Evolutionary conservation across 2,329 filamentous ascomycete genomes (phyloP), one percentile per base, ranked within the genome.

Genomic region (Colletotrichum siamense): DNA sequence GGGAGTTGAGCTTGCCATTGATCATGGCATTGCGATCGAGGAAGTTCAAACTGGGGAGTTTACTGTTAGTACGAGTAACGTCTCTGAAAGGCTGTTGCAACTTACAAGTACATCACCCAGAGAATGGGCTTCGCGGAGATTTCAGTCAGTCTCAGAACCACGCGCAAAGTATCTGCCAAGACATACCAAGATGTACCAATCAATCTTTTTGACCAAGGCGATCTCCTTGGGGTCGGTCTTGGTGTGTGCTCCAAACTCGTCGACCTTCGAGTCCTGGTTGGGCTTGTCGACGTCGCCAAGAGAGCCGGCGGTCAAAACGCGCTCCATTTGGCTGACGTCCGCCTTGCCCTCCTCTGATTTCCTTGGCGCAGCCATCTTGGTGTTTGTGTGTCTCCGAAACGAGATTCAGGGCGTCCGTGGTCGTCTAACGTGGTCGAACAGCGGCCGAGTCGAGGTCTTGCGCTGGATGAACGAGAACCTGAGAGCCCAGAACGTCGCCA

Each of bases 221-320:
- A 84, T 85, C 71, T 85, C 83, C 36, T 78, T 83, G 3, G 84
- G 84, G 65, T 86, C 84, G 5, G 84, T 85, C 79, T 86, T 86
- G 71, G 82, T 82, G 69, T 82, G 81, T 8, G 85, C 84, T 22
- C 85, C 85, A 18, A 84, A 85, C 79, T 86, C 84, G 74, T 86
- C 85, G 18, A 79, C 71, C 36, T 79, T 79, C 15, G 22, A 69
- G 55, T 16, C 44, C 30, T 57, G 66, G 65, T n/a, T 70, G 65
- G 72, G 62, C 75, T 77, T 77, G 63, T 75, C 65, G 24, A 13
- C n/a, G 28, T 73, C 77, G 77, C 77, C 77, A 77, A 72, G 9
- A 78, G 59, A 13, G 67, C 67, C 18, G 65, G 73, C 34, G 8
- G 70, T 74, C 9, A 73, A n/a, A 39, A 73, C 73, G 30, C 69